These are phyloP conservation scores for Geranium brycei DNA, from an alignment of 345 rosid species.

Conservation along the genomic window DNA sequence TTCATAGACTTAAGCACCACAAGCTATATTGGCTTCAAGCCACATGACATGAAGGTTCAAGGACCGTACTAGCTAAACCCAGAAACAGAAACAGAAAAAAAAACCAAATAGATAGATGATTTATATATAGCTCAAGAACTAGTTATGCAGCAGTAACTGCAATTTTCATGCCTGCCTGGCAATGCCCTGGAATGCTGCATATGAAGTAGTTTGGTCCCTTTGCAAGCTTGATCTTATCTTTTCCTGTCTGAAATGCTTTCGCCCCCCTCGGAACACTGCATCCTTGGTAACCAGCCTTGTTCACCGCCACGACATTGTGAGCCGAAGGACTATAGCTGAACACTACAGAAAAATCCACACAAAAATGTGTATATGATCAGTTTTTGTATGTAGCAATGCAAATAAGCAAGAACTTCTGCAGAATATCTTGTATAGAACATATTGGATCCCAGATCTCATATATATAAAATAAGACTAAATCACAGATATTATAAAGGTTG, in stretches of 20 bases:
- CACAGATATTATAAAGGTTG: too few relatives aligned
- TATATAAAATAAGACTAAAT: too few relatives aligned
- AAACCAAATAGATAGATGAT: not conserved
- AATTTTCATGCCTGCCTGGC: constrained; percentile 39
- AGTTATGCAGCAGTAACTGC: constrained; percentile 25
- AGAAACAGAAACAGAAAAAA: not conserved
- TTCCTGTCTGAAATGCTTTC: constrained; percentile 27
- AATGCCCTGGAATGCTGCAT: constrained; percentile 36
- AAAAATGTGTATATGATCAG: not conserved
- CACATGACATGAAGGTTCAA: too few relatives aligned
- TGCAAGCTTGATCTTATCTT: constrained; percentile 26
- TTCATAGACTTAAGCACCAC: too few relatives aligned
- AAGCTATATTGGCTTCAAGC: too few relatives aligned
- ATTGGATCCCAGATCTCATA: too few relatives aligned
- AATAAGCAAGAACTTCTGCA: not conserved
- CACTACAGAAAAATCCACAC: constrained; percentile 14
- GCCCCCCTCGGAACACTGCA: constrained; percentile 28
- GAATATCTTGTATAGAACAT: too few relatives aligned
- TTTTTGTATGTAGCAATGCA: not conserved
- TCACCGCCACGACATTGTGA: constrained; percentile 39
- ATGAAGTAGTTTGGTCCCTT: constrained; percentile 41
- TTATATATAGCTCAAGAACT: not conserved
- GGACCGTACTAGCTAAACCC: not conserved
- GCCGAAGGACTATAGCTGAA: constrained; percentile 27
- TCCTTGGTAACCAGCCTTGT: constrained; percentile 19